phyloP scores from a whole-genome alignment of 352 stramenopile species.

The Phytophthora sansomeana region DNA sequence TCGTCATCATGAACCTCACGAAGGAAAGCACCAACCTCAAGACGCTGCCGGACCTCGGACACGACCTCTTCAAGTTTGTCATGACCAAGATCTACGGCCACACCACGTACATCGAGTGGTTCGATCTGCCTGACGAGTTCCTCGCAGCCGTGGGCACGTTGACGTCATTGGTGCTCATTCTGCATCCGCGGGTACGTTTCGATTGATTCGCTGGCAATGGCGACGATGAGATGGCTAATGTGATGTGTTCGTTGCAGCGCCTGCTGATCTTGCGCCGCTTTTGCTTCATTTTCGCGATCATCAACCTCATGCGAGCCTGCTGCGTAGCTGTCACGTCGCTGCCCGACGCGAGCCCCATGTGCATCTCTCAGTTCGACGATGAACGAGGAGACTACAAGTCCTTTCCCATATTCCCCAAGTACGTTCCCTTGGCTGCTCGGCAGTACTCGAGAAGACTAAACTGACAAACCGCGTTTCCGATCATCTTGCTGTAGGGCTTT shows the following conservation, averaged over 20 bases:
- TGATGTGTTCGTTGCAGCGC: constrained; percentile 44
- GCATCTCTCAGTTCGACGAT: constrained; percentile 86
- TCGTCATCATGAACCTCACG: constrained; percentile 76
- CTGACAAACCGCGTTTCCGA: neutral
- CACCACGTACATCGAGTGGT: constrained; percentile 86
- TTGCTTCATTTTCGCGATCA: constrained; percentile 85
- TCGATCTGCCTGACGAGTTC: constrained; percentile 87
- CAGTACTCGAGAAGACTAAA: neutral
- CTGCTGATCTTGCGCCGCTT: constrained; percentile 86
- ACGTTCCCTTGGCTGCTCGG: constrained; percentile 19
- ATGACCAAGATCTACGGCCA: constrained; percentile 88
- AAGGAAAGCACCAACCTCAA: constrained; percentile 70
- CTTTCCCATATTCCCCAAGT: constrained; percentile 90
- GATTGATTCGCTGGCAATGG: neutral
- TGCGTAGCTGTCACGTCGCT: constrained; percentile 89
- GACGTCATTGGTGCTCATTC: constrained; percentile 69
- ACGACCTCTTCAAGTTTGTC: constrained; percentile 89
- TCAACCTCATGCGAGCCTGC: constrained; percentile 89
- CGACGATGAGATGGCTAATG: neutral
- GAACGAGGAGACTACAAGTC: constrained; percentile 80
- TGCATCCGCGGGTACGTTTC: constrained; percentile 78
- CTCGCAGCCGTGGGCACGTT: constrained; percentile 74
- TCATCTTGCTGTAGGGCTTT: constrained; percentile 59
- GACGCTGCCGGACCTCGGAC: constrained; percentile 84
- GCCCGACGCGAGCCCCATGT: constrained; percentile 86